phyloP scores from a whole-genome alignment of 2,329 filamentous ascomycete genomes.

The Penicillium sp. region DNA sequence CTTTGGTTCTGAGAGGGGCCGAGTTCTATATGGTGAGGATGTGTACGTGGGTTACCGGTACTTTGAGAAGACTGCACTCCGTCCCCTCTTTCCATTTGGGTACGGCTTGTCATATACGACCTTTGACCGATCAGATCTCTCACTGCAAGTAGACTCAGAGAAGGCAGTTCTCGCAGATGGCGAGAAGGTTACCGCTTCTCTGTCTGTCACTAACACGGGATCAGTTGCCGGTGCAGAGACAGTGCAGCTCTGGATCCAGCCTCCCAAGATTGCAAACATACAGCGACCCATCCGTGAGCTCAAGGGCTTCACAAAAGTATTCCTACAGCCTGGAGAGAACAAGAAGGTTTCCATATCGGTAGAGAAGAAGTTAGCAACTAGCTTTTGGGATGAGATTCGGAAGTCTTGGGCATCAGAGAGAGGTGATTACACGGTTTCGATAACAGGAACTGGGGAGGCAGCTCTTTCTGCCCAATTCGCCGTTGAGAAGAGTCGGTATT shows the following conservation, averaged over 20 bases:
- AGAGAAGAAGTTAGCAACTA: constrained; percentile 62
- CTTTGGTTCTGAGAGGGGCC: constrained; percentile 65
- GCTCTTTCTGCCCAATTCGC: constrained; percentile 52
- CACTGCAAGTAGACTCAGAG: constrained; percentile 24
- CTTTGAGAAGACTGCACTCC: constrained; percentile 67
- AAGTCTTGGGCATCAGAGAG: constrained; percentile 63
- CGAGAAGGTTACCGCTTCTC: constrained; percentile 46
- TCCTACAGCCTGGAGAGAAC: constrained; percentile 57
- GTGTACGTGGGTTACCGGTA: constrained; percentile 77
- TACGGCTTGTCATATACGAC: constrained; percentile 75
- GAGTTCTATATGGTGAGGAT: constrained; percentile 74
- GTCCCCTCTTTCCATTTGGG: constrained; percentile 71
- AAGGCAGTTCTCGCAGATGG: constrained; percentile 37
- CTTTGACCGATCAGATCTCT: constrained; percentile 56
- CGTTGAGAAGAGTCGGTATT: constrained; percentile 61
- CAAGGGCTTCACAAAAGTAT: constrained; percentile 63
- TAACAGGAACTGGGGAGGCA: constrained; percentile 54
- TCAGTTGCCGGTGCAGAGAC: constrained; percentile 51
- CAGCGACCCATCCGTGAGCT: constrained; percentile 59
- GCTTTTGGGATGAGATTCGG: constrained; percentile 67
- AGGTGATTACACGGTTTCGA: constrained; percentile 61
- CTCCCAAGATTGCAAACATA: constrained; percentile 48
- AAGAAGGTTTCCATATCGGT: constrained; percentile 54
- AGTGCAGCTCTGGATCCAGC: constrained; percentile 53
- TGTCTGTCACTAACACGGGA: constrained; percentile 52